A percentile compares a stretch with the other conserved stretches of the same genome.
These are phyloP conservation scores for Xylaria palmicola DNA, from an alignment of 495 filamentous ascomycete species.

Conservation along the genomic window DNA sequence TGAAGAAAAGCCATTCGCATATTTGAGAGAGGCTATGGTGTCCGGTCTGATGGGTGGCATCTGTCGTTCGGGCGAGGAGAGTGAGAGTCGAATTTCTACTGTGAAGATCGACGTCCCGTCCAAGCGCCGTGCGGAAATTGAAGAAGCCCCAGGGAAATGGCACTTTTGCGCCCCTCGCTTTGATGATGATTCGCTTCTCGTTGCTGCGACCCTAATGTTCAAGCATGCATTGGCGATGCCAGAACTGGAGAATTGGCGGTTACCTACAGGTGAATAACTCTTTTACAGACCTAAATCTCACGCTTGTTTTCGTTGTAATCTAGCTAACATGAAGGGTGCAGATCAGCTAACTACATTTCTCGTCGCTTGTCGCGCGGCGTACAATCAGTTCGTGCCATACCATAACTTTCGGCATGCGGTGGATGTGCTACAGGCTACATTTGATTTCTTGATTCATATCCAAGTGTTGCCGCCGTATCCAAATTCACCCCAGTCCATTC, in stretches of 20 bases:
- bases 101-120: constrained; percentile 50
- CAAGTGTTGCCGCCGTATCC: constrained; percentile 72
- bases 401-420: constrained; percentile 98
- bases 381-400: constrained; percentile 95
- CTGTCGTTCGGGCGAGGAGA: constrained; percentile 63
- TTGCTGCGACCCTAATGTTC: constrained; percentile 78
- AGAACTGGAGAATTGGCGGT: constrained; percentile 74
- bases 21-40: constrained; percentile 82
- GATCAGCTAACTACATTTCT: constrained; percentile 75
- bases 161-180: constrained; percentile 86
- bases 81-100: constrained; percentile 39
- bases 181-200: constrained; percentile 81
- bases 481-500: neutral
- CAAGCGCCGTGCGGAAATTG: constrained; percentile 62
- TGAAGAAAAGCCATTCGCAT: constrained; percentile 83
- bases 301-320: constrained; percentile 4
- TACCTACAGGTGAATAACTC: constrained; percentile 60
- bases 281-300: neutral
- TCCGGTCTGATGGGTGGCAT: constrained; percentile 90
- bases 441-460: constrained; percentile 84
- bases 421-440: constrained; percentile 92
- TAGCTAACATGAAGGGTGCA: constrained; percentile 34
- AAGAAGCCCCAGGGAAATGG: constrained; percentile 74
- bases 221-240: constrained; percentile 83
- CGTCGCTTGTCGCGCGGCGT: constrained; percentile 78